Conservation (phyloP, 2,329 filamentous ascomycete genomes). For the Alternaria arbusti region DNA sequence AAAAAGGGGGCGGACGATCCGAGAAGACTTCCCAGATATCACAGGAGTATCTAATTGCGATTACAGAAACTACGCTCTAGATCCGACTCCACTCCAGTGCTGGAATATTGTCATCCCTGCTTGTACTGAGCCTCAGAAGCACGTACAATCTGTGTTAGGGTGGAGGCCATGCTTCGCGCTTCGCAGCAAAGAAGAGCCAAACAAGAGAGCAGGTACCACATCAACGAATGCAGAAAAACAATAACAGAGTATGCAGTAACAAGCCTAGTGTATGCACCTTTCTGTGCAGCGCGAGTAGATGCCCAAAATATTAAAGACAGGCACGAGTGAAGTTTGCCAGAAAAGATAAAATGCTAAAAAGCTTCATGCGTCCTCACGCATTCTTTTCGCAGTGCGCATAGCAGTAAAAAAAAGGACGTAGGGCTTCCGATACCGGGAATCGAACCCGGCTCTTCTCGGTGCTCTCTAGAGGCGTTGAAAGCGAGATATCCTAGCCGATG, state of each 20-base stretch:
- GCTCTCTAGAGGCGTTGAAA: not conserved
- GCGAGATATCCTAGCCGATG: conserved; percentile 16
- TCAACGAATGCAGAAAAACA: not conserved
- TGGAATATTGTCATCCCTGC: not conserved
- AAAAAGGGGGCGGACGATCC: not conserved
- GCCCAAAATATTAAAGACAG: not conserved
- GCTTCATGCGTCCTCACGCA: not conserved
- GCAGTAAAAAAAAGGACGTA: no score
- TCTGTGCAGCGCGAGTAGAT: not conserved
- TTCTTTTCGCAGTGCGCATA: no score
- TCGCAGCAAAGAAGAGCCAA: not conserved
- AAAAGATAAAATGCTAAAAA: not conserved
- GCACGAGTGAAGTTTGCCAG: not conserved
- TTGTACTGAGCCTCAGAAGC: not conserved
- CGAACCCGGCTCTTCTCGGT: conserved; percentile 15
- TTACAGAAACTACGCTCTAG: not conserved
- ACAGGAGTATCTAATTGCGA: not conserved
- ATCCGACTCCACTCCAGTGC: not conserved
- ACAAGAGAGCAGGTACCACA: not conserved
- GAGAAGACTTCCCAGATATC: not conserved
- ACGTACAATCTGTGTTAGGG: not conserved
- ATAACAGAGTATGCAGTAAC: not conserved
- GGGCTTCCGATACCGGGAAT: no score
- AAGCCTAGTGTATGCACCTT: not conserved
- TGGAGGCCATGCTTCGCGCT: not conserved